phyloP scores from a whole-genome alignment of 257 asterid genomes.

The Nyctanthes arbortristis region DNA sequence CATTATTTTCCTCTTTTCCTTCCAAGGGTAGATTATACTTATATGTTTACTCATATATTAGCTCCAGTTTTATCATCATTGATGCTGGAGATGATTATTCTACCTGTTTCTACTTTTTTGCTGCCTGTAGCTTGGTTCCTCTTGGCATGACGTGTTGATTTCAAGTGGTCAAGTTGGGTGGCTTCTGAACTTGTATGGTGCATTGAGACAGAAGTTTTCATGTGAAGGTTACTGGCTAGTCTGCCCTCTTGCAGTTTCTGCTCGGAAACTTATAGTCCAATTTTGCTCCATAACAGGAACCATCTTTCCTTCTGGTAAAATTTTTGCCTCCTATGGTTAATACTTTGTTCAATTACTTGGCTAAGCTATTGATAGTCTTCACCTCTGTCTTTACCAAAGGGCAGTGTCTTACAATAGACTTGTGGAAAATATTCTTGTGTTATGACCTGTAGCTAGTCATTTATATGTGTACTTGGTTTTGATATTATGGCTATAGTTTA shows the following conservation, averaged over 20 bases:
- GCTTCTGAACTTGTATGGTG: conserved; percentile 80
- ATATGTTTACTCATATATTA: conserved; percentile 10
- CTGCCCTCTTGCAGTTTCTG: conserved; percentile 92
- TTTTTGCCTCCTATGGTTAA: conserved; percentile 14
- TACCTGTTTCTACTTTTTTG: conserved; percentile 26
- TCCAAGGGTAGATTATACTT: not conserved
- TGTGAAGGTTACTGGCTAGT: conserved; percentile 84
- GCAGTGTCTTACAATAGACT: not conserved
- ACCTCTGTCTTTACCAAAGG: conserved; percentile 3
- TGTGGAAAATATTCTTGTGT: conserved; percentile 6
- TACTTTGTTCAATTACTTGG: not conserved
- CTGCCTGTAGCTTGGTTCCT: conserved; percentile 80
- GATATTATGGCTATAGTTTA: not conserved
- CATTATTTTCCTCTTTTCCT: not conserved
- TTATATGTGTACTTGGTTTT: not conserved
- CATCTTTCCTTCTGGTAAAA: conserved; percentile 80
- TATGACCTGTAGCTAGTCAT: conserved; percentile 13
- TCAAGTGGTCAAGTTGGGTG: conserved; percentile 88
- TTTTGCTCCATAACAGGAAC: conserved; percentile 80
- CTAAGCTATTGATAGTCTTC: not conserved
- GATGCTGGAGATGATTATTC: conserved; percentile 16
- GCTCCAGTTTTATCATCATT: conserved; percentile 15
- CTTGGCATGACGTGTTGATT: conserved; percentile 79
- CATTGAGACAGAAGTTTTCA: conserved; percentile 80
- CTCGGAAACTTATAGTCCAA: conserved; percentile 83